Evolutionary conservation across 1,139 yeast genomes (phyloP), one percentile per base, ranked within the genome.

Genomic region (Yamadazyma conglobata): DNA sequence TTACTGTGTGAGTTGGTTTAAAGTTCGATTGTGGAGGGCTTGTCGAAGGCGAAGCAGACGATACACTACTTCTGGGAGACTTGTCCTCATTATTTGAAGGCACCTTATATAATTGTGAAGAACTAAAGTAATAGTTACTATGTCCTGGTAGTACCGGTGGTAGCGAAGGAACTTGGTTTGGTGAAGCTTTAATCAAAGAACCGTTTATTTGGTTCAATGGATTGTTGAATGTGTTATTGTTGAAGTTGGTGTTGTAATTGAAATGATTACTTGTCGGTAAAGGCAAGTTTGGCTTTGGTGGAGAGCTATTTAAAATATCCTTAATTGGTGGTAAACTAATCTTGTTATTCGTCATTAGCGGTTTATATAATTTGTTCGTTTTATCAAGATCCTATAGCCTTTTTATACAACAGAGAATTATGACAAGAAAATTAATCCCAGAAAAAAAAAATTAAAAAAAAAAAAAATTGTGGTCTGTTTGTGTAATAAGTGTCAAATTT

Each of bases 271-370:
- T 27, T 6, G 13, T 13, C 4, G 30, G 30, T 21, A 22, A n/a
- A 5, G 30, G 30, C 10, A 27, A 15, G 11, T 20, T 27, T 13
- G 30, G 30, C 25, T 27, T 27, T 21, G 20, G 25, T 15, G 15
- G 11, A 15, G 16, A 15, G 6, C 12, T 22, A 34, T 35, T 43
- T 35, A 60, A 52, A 17, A 61, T 53, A 45, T 61, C 64, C 22
- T 60, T 54, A 20, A 61, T 61, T 10, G 68, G 65, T 14, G 68
- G 68, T 44, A 61, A 53, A 36, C 57, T 56, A 14, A 60, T 48
- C 38, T 50, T 57, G 34, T 47, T 48, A 30, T 33, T 34, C 44
- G 34, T 40, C 11, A 23, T 23, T n/a, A n/a, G n/a, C n/a, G n/a
- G n/a, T n/a, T n/a, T n/a, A n/a, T n/a, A n/a, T n/a, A n/a, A n/a